Evolutionary conservation across 345 rosid species (phyloP).

Genomic region (Heritiera fomes): DNA sequence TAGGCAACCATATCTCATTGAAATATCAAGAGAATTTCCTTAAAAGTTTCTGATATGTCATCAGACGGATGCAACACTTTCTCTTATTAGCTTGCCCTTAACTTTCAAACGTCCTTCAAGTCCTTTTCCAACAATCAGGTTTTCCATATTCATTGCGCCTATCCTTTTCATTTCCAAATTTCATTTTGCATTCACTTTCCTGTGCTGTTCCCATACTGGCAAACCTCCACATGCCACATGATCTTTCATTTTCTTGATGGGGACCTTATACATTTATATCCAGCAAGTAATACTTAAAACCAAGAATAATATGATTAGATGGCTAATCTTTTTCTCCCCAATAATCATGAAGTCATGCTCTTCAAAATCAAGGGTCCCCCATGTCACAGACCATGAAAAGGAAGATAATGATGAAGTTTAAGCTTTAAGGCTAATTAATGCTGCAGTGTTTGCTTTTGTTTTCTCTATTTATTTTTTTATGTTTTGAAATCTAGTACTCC

Average conservation of each 20-base stretch:
- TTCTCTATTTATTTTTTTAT: background rate
- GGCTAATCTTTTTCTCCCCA: background rate
- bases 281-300: background rate
- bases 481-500: background rate
- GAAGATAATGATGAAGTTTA: background rate
- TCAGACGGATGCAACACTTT: background rate
- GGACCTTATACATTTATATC: background rate
- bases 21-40: background rate
- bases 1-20: background rate
- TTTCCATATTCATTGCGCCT: constrained; percentile 12
- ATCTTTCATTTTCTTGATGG: constrained; percentile 1
- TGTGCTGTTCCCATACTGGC: constrained; percentile 10
- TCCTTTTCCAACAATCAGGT: constrained; percentile 16
- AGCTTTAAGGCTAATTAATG: background rate
- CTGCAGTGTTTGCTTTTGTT: background rate
- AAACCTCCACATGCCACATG: constrained; percentile 1
- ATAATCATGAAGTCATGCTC: constrained; percentile 3
- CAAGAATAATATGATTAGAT: constrained; percentile 6
- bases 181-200: background rate
- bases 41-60: background rate
- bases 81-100: background rate
- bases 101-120: constrained; percentile 6
- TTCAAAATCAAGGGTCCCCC: constrained; percentile 1
- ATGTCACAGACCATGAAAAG: background rate
- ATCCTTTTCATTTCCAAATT: constrained; percentile 6